Percentiles rank a stretch among this genome's conserved stretches.
These are phyloP conservation scores for Pilaira anomala DNA, from an alignment of 192 early-diverging fungal genomes.

Conservation along the genomic window DNA sequence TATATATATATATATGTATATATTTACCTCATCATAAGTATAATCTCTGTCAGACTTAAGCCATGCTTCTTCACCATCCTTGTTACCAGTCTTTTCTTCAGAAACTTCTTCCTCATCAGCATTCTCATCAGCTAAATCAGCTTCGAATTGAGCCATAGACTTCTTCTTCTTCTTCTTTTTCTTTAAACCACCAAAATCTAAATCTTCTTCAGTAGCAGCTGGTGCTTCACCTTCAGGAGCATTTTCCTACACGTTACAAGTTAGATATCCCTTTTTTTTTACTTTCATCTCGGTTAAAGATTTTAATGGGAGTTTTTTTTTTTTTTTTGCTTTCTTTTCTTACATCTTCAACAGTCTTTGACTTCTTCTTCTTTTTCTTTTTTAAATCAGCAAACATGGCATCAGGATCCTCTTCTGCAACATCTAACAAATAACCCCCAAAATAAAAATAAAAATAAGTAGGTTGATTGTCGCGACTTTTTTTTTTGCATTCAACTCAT, in stretches of 20 bases:
- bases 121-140: conserved; percentile 56
- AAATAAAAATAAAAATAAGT: background rate
- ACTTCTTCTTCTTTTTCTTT: conserved; percentile 87
- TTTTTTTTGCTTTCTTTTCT: too few species aligned
- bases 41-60: conserved; percentile 88
- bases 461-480: background rate
- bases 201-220: conserved; percentile 43
- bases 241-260: conserved; percentile 30
- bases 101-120: conserved; percentile 55
- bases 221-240: conserved; percentile 44
- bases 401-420: conserved; percentile 53
- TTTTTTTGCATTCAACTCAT: background rate
- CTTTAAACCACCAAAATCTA: conserved; percentile 64
- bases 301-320: too few species aligned
- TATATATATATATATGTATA: background rate
- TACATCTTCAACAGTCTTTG: conserved; percentile 29
- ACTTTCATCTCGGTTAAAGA: background rate
- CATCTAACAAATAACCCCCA: conserved; percentile 17
- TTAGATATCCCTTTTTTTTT: background rate
- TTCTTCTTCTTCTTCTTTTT: conserved; percentile 84
- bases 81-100: conserved; percentile 38
- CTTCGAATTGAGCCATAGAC: conserved; percentile 86
- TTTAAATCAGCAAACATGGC: conserved; percentile 80
- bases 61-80: conserved; percentile 72
- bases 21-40: conserved; percentile 78